These are phyloP conservation scores for Arthroderma sp. DNA, from an alignment of 2,329 filamentous ascomycete species.

Conservation along the genomic window DNA sequence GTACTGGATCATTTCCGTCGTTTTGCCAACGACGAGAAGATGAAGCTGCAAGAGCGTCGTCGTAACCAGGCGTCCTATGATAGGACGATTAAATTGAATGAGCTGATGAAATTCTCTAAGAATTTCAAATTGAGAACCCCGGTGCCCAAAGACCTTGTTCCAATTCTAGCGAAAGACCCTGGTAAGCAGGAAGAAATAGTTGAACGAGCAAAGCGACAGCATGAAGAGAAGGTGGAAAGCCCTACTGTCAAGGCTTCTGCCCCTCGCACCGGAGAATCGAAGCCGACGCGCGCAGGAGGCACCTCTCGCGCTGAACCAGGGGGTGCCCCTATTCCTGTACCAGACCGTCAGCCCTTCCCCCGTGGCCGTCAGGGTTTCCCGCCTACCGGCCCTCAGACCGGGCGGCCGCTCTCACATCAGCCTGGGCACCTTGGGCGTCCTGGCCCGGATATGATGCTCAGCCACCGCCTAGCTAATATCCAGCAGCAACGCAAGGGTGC, in stretches of 20 bases:
- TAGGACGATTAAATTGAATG: slow-evolving; percentile 83
- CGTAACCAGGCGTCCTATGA: slow-evolving; percentile 50
- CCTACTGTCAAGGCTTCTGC: slow-evolving; percentile 20
- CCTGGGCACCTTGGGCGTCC: slow-evolving; percentile 28
- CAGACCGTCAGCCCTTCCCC: slow-evolving; percentile 36
- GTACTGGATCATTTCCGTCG: slow-evolving; percentile 51
- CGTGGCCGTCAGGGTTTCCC: slow-evolving; percentile 35
- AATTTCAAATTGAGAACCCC: slow-evolving; percentile 91
- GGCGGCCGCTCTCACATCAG: slow-evolving; percentile 30
- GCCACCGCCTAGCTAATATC: slow-evolving; percentile 39
- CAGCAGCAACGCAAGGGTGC: slow-evolving; percentile 39
- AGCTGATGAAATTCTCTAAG: slow-evolving; percentile 86
- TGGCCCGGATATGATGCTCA: slow-evolving; percentile 33
- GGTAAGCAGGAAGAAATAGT: slow-evolving; percentile 86
- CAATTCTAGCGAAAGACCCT: slow-evolving; percentile 95
- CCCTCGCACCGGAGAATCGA: slow-evolving; percentile 29
- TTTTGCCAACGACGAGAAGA: slow-evolving; percentile 49
- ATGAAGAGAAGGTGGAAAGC: slow-evolving; percentile 41
- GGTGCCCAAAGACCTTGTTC: slow-evolving; percentile 79
- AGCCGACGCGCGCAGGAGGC: slow-evolving; percentile 35
- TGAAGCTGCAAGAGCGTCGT: slow-evolving; percentile 44
- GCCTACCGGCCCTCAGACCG: slow-evolving; percentile 34
- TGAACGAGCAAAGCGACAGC: slow-evolving; percentile 68
- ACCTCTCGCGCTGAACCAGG: slow-evolving; percentile 36
- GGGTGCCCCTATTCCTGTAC: slow-evolving; percentile 16